Conservation (phyloP, 768 basidiomycete genomes). For the Lentinula guzmanii region DNA sequence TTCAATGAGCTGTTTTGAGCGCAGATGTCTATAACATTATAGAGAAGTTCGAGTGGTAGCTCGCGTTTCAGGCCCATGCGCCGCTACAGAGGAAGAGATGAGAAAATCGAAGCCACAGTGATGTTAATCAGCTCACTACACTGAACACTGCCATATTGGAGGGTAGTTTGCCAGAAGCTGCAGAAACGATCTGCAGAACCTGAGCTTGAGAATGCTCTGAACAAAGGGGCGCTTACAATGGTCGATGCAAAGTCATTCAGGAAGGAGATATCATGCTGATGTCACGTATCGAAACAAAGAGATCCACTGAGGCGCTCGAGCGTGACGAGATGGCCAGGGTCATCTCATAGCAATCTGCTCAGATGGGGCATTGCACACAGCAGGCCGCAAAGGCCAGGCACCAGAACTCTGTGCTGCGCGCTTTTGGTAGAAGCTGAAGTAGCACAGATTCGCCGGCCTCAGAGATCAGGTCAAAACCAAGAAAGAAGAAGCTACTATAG, state of each 20-base stretch:
- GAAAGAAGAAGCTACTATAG: too few species aligned
- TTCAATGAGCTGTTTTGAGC: neutral
- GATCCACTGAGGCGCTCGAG: neutral
- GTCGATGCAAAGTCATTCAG: neutral
- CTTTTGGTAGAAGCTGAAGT: too few species aligned
- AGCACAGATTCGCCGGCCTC: too few species aligned
- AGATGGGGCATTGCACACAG: neutral
- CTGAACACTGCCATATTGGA: neutral
- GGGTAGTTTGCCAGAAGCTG: neutral
- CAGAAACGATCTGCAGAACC: neutral
- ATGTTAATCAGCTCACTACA: neutral
- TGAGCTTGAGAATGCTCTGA: neutral
- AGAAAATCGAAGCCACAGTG: neutral
- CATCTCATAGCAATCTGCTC: neutral
- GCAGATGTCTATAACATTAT: neutral
- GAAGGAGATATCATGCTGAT: neutral
- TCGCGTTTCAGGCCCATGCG: neutral
- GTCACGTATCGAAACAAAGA: neutral
- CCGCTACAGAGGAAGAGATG: neutral
- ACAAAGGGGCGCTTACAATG: neutral
- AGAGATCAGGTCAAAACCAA: too few species aligned
- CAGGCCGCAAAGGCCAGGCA: too few species aligned
- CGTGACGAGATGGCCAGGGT: neutral
- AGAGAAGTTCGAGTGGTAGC: neutral
- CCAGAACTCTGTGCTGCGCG: too few species aligned